phyloP scores from a whole-genome alignment of 805 yeast species.

The Saccharomyces kudriavzevii region DNA sequence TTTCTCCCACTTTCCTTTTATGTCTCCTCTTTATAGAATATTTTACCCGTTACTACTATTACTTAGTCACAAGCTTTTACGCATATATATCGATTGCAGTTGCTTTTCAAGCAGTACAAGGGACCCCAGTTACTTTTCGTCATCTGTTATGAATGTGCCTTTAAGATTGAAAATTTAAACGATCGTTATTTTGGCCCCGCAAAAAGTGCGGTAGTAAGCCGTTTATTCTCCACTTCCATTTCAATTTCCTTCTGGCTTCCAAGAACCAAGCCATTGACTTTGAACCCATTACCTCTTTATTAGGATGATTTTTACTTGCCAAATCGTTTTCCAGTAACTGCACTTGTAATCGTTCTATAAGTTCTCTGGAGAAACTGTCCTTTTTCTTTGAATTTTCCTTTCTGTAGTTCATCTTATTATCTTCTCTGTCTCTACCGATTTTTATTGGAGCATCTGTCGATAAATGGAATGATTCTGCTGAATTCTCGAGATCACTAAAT shows the following conservation, averaged over 20 bases:
- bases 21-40: neutral
- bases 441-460: constrained; percentile 1
- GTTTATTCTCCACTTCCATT: constrained; percentile 46
- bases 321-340: constrained; percentile 17
- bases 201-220: constrained; percentile 37
- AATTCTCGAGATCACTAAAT: constrained; percentile 10
- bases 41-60: neutral
- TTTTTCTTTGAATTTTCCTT: neutral
- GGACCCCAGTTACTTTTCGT: neutral
- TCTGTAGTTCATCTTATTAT: neutral
- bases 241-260: constrained; percentile 34
- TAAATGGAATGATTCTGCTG: constrained; percentile 5
- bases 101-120: neutral
- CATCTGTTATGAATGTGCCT: neutral
- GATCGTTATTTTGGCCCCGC: constrained; percentile 2
- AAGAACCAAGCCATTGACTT: constrained; percentile 27
- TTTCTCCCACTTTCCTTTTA: neutral
- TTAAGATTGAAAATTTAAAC: neutral
- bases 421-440: constrained; percentile 3
- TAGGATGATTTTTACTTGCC: neutral
- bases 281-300: constrained; percentile 11
- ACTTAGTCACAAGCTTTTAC: neutral
- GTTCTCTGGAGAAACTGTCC: constrained; percentile 27
- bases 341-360: constrained; percentile 27
- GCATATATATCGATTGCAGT: neutral